Evolutionary conservation across 2,329 filamentous ascomycete genomes (phyloP).

Genomic region (Furcasterigmium sp.): DNA sequence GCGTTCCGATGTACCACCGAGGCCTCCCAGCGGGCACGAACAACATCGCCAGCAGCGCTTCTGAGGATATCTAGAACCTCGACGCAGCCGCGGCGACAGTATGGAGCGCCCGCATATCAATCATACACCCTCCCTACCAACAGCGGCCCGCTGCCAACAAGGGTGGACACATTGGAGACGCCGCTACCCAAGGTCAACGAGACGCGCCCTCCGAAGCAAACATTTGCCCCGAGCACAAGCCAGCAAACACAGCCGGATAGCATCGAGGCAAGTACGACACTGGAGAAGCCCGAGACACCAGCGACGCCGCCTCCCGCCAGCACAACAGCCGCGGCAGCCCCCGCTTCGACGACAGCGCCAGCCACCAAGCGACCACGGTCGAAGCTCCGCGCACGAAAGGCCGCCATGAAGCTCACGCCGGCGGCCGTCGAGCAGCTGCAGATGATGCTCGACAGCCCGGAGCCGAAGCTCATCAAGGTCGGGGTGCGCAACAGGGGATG

Average conservation of each 20-base stretch:
- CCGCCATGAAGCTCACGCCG: slow-evolving; percentile 81
- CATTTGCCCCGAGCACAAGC: slow-evolving; percentile 13
- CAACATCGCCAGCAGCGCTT: not conserved
- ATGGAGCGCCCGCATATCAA: slow-evolving; percentile 35
- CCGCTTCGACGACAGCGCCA: slow-evolving; percentile 26
- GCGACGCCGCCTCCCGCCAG: slow-evolving; percentile 6
- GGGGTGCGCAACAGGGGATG: slow-evolving; percentile 93
- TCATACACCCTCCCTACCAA: slow-evolving; percentile 44
- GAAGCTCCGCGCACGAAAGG: slow-evolving; percentile 72
- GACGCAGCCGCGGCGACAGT: slow-evolving; percentile 5
- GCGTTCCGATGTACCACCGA: slow-evolving; percentile 9
- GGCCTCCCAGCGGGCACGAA: not conserved
- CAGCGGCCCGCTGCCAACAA: slow-evolving; percentile 29
- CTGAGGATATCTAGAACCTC: not conserved
- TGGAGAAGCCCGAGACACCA: not conserved
- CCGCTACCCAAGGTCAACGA: slow-evolving; percentile 45
- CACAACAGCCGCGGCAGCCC: slow-evolving; percentile 1
- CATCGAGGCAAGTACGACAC: slow-evolving; percentile 1
- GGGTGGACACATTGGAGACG: slow-evolving; percentile 33
- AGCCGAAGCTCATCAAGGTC: slow-evolving; percentile 89
- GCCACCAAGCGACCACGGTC: slow-evolving; percentile 33
- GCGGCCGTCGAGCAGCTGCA: slow-evolving; percentile 75
- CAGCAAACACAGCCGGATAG: not conserved
- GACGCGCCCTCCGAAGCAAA: slow-evolving; percentile 37
- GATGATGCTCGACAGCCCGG: slow-evolving; percentile 72